Base-by-base conservation (phyloP, 257 asterid genomes). In the Nicotiana knightiana region DNA sequence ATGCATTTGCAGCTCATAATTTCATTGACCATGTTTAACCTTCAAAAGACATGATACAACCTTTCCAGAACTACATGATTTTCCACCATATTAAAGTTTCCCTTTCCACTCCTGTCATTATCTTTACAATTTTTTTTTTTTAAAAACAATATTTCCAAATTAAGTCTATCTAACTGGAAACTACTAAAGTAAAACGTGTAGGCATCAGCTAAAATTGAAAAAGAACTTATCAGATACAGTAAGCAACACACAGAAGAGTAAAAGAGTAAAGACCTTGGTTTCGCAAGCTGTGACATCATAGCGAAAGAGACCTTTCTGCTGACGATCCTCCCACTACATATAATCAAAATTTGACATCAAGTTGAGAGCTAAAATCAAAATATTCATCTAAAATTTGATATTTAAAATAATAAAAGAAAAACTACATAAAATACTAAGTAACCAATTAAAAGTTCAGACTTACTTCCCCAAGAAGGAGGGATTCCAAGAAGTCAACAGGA, bases 251-350 rank as follows among this genome's bases (percentile, higher is more conserved):
- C 10, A 53, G 68, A 79, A 12, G 6, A 9, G 28, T 21, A 18
- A 30, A 48, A 82, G 67, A 21, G 83, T 24, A 51, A 37, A 71
- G 17, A 92, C 99, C 98, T 96, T 96, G 83, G 99, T 96, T 84
- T 96, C 93, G 58, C 99, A 93, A 76, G 98, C 96, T 86, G 99
- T 96, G 87, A 96, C 99, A 84, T 96, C 99, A 88, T 96, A 96
- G 84, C 97, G 97, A 82, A 96, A 96, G 84, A 96, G 97, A 1
- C 99, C 99, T 86, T 94, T 93, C 86, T 93, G 95, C 94, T 88
- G 85, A 18, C 99, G 95, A 73, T 94, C 97, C 90, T 96, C 98
- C 99, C 99, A 96, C 99, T 96, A 59, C 46, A 33, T 28, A 48
- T 68, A 5, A 84, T 82, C 86, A 89, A 78, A 43, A 70, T 81